Conservation (phyloP, 495 filamentous ascomycete species). For the Xylona heveae region DNA sequence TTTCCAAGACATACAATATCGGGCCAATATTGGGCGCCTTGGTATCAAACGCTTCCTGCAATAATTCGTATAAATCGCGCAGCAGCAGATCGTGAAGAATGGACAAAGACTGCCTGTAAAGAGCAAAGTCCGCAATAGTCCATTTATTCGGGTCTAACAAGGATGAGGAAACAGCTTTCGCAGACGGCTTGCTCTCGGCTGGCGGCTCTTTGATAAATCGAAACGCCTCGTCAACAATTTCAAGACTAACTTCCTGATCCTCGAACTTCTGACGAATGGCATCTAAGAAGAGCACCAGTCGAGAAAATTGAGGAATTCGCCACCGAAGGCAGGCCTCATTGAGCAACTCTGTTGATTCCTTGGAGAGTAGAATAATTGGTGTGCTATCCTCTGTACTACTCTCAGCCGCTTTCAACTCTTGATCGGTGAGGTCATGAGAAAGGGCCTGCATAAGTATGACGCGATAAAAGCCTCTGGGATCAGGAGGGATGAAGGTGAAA, state of each 20-base stretch:
- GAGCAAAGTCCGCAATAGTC: constrained; percentile 57
- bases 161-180: constrained; percentile 18
- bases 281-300: constrained; percentile 67
- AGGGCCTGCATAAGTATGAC: constrained; percentile 55
- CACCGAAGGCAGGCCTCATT: constrained; percentile 73
- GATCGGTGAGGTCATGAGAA: constrained; percentile 40
- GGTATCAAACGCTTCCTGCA: constrained; percentile 75
- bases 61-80: constrained; percentile 66
- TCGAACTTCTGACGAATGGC: constrained; percentile 67
- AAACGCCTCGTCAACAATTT: constrained; percentile 67
- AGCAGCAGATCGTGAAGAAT: constrained; percentile 64
- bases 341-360: constrained; percentile 61
- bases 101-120: constrained; percentile 53
- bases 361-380: constrained; percentile 49
- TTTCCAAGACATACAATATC: constrained; percentile 63
- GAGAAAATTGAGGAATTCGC: constrained; percentile 71
- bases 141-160: constrained; percentile 43
- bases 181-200: constrained; percentile 27
- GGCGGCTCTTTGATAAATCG: constrained; percentile 53
- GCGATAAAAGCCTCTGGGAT: constrained; percentile 63
- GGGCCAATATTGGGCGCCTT: constrained; percentile 62
- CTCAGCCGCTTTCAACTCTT: constrained; percentile 28
- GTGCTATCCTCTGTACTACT: constrained; percentile 24
- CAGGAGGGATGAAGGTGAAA: constrained; percentile 78
- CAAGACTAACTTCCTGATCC: constrained; percentile 60